Evolutionary conservation across 805 yeast species (phyloP), one percentile per base, ranked within the genome.

Genomic region (Ogataea siamensis): DNA sequence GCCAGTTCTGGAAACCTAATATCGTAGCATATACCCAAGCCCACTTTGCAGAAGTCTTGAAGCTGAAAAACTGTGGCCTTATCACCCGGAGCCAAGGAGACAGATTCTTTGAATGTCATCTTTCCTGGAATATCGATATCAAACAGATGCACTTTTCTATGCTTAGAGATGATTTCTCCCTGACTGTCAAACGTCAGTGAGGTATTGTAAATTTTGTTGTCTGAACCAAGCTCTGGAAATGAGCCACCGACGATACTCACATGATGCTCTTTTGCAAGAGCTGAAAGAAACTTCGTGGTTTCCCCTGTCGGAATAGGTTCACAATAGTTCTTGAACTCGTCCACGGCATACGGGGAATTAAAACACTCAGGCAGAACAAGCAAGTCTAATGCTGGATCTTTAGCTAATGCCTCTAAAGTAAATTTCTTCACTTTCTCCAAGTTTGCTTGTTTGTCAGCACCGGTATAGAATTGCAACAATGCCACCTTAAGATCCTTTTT

Each of bases 361-460:
- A 89, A 91, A 66, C 96, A 88, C 65, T 93, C 98, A 7, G 99
- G 99, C 21, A 93, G 67, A 47, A 93, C 87, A 8, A 93, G 75
- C 28, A 91, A 67, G 52, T 89, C 84, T 6, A 80, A 75, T 16
- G 62, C 55, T 12, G 78, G 70, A 16, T 82, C 78, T 39, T 68
- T 58, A 9, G 40, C 32, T 28, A 81, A 44, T 1, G 98, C 97
- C 40, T 73, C 76, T 15, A 70, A 68, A 31, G 87, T 76, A 49
- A 73, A 78, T 8, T 68, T 70, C 33, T 74, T 70, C 4, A 86
- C 95, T 49, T 83, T 80, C 33, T 69, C 57, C 43, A 91, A 67
- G 62, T 93, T 93, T 49, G 82, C 83, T 1, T 76, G 63, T 61
- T 93, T 93, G 61, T 87, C 89, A 1, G 84, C 77, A 2, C 89